These are phyloP conservation scores for Cyberlindnera xylosilytica DNA, from an alignment of 805 yeast species.

Conservation along the genomic window DNA sequence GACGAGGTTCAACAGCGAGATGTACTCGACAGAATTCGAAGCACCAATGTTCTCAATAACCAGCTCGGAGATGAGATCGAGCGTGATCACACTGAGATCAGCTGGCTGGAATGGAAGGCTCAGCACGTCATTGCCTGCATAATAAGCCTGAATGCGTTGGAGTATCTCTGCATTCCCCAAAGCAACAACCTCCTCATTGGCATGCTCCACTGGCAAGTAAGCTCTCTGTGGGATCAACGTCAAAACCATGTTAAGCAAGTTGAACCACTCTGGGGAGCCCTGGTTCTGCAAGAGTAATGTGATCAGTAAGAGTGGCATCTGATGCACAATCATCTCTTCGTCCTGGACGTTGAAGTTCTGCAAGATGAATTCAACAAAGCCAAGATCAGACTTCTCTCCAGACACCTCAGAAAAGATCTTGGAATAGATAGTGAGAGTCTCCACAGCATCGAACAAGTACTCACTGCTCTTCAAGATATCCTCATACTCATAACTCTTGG, in stretches of 20 bases:
- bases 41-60: conserved; percentile 24
- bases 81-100: conserved; percentile 40
- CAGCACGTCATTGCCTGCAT: conserved; percentile 28
- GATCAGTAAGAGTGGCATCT: conserved; percentile 69
- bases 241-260: conserved; percentile 42
- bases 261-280: conserved; percentile 32
- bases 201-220: conserved; percentile 49
- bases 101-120: conserved; percentile 40
- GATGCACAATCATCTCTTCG: conserved; percentile 78
- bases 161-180: conserved; percentile 22
- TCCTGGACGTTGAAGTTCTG: conserved; percentile 72
- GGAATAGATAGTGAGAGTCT: conserved; percentile 75
- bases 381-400: conserved; percentile 33
- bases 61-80: conserved; percentile 31
- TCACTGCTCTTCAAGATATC: conserved; percentile 58
- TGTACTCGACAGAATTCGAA: conserved; percentile 26
- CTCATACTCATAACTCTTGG: conserved; percentile 28
- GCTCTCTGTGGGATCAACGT: conserved; percentile 62
- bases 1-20: conserved; percentile 34
- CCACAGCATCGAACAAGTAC: conserved; percentile 82
- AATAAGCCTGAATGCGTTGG: conserved; percentile 33
- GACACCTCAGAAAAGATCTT: conserved; percentile 45
- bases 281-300: conserved; percentile 35
- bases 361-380: conserved; percentile 56
- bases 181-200: conserved; percentile 23